Base-by-base conservation (phyloP, 805 yeast species). In the Saturnispora gosingensis region DNA sequence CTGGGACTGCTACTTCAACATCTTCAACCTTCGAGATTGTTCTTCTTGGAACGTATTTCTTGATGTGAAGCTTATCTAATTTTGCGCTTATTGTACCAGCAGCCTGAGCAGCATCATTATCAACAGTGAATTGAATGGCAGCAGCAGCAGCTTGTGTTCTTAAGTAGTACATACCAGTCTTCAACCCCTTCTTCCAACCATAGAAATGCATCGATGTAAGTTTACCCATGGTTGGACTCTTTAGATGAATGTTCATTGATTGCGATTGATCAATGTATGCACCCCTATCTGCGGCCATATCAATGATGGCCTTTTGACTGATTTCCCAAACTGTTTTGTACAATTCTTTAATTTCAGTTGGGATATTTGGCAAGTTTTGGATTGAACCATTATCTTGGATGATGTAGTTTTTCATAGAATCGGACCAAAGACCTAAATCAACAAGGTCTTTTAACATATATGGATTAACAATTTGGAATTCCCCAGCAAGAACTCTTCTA, bases 141-240 rank as follows among this genome's bases (percentile, higher is more conserved):
- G 96, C 91, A 48, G 97, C 83, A 35, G 98, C 99, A 58, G 98
- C 97, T 76, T 88, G 96, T 9, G 98, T 91, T 74, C 98, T 85
- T 69, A 93, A 75, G 72, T 93, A 93, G 76, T 93, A 93, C 98
- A 93, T 93, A 70, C 99, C 99, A 22, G 99, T 93, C 79, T 93
- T 93, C 68, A 93, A 80, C 56, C 99, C 99, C 75, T 86, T 88
- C 77, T 88, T 88, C 99, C 99, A 93, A 53, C 98, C 99, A 66
- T 93, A 91, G 76, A 93, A 93, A 70, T 93, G 99, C 97, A 93
- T 93, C 54, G 91, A 81, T 8, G 99, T 93, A 66, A 93, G 79
- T 70, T 93, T 93, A 67, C 97, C 96, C 96, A 91, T 88, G 9
- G 98, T 91, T 59, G 98, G 98, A 56, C 83, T 84, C 71, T 80